phyloP scores from a whole-genome alignment of 2,329 filamentous ascomycete genomes.

The Corinectria fuckeliana region DNA sequence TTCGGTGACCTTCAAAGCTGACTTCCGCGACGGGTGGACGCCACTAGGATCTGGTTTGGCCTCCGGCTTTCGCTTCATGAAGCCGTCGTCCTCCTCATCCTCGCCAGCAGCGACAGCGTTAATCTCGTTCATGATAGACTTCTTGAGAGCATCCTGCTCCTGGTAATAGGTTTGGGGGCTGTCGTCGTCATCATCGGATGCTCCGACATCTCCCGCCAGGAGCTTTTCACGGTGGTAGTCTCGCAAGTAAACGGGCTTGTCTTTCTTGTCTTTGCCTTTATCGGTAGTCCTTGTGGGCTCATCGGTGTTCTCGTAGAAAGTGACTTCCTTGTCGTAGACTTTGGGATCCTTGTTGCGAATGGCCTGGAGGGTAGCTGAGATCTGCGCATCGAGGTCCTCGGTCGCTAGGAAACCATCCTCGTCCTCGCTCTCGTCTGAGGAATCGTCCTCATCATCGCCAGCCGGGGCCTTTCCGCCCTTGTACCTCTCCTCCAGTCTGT shows the following conservation, averaged over 20 bases:
- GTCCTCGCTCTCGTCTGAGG: conserved; percentile 84
- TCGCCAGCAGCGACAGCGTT: conserved; percentile 65
- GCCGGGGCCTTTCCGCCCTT: conserved; percentile 48
- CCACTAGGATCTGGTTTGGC: conserved; percentile 50
- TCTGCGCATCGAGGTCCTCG: conserved; percentile 83
- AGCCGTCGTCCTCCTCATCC: conserved; percentile 70
- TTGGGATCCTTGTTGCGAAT: conserved; percentile 90
- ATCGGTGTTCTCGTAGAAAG: conserved; percentile 76
- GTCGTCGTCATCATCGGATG: conserved; percentile 62
- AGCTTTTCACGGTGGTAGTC: conserved; percentile 94
- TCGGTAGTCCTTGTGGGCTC: conserved; percentile 45
- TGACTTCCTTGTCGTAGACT: conserved; percentile 81
- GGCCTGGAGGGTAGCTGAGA: conserved; percentile 84
- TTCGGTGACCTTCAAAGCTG: conserved; percentile 57
- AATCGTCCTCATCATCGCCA: conserved; percentile 60
- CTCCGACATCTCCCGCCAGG: conserved; percentile 72
- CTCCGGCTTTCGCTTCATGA: conserved; percentile 73
- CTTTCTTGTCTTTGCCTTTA: conserved; percentile 62
- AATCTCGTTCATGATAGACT: conserved; percentile 80
- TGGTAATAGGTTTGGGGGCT: conserved; percentile 77
- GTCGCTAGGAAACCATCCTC: conserved; percentile 89
- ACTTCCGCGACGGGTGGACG: conserved; percentile 62
- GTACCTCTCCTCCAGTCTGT: conserved; percentile 87
- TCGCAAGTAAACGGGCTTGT: conserved; percentile 83
- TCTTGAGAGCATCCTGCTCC: conserved; percentile 85